These are phyloP conservation scores for Geranium incanum DNA, from an alignment of 441 rosid genomes.

Conservation along the genomic window DNA sequence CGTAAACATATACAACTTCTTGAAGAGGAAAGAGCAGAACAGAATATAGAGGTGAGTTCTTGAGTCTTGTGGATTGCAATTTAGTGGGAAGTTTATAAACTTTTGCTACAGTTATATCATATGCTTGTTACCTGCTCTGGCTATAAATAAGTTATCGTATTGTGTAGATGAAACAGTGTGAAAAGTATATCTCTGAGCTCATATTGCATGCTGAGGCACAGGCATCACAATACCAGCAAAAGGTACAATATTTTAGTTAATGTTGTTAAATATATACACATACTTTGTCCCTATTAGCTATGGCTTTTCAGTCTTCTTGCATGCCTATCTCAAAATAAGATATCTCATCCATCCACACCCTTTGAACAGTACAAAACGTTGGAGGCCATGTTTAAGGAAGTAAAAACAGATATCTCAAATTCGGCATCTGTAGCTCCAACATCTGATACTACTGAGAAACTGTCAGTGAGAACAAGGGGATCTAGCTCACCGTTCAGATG, in stretches of 20 bases:
- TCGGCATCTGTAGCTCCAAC: constrained; percentile 34
- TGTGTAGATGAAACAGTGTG: constrained; percentile 62
- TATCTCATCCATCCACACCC: constrained; percentile 16
- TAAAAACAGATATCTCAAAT: constrained; percentile 42
- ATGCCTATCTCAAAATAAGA: background rate
- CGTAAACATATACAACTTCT: constrained; percentile 40
- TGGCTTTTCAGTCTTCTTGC: constrained; percentile 3
- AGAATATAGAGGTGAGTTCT: constrained; percentile 58
- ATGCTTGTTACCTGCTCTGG: constrained; percentile 11
- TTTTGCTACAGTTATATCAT: background rate
- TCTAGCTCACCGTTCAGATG: constrained; percentile 97
- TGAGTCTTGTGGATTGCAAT: constrained; percentile 10
- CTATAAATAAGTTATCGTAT: constrained; percentile 18
- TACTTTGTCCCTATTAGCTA: background rate
- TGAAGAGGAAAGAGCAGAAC: constrained; percentile 51
- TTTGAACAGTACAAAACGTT: constrained; percentile 66
- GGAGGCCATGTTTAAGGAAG: constrained; percentile 70
- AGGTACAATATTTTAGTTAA: constrained; percentile 39
- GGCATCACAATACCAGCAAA: constrained; percentile 72
- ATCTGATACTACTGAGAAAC: constrained; percentile 48
- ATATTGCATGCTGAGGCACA: constrained; percentile 90
- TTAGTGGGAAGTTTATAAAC: constrained; percentile 9
- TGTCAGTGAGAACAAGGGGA: constrained; percentile 59
- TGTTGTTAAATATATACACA: background rate
- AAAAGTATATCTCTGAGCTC: constrained; percentile 72